Conservation (phyloP, 805 yeast genomes). For the Ogataea salicorniae region DNA sequence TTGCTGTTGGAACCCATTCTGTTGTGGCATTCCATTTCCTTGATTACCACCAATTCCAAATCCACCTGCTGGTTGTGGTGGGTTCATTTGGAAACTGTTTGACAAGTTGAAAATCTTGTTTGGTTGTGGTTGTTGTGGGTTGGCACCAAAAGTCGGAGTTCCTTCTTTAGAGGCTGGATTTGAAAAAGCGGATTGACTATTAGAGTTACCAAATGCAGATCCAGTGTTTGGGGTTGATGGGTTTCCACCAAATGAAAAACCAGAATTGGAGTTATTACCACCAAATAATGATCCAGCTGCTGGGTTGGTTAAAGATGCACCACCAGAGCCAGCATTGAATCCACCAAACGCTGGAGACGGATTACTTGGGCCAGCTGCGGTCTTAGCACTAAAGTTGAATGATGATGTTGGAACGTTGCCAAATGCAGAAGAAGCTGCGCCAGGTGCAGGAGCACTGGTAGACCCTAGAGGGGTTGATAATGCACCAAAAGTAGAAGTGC, state of each 20-base stretch:
- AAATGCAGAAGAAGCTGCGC: background rate
- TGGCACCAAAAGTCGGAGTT: conserved; percentile 6
- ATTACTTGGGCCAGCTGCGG: background rate
- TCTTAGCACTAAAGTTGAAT: background rate
- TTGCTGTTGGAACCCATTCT: conserved; percentile 5
- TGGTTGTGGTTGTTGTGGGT: conserved; percentile 12
- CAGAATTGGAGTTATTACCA: background rate
- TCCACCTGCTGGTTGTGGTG: conserved; percentile 5
- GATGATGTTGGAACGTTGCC: background rate
- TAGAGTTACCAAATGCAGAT: conserved; percentile 2
- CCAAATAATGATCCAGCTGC: background rate
- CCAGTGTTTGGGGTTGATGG: background rate
- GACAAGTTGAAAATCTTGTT: conserved; percentile 15
- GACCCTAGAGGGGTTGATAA: conserved; percentile 1
- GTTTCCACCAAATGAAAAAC: background rate
- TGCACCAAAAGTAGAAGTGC: background rate
- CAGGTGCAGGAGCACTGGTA: background rate
- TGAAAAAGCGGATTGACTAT: background rate
- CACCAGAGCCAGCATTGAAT: background rate
- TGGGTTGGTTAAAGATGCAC: background rate
- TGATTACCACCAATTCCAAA: conserved; percentile 4
- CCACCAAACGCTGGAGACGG: background rate
- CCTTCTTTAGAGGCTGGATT: conserved; percentile 4
- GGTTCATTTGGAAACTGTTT: conserved; percentile 4
- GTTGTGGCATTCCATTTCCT: background rate